phyloP scores from a whole-genome alignment of 495 filamentous ascomycete genomes.

The Articulospora tetracladia region DNA sequence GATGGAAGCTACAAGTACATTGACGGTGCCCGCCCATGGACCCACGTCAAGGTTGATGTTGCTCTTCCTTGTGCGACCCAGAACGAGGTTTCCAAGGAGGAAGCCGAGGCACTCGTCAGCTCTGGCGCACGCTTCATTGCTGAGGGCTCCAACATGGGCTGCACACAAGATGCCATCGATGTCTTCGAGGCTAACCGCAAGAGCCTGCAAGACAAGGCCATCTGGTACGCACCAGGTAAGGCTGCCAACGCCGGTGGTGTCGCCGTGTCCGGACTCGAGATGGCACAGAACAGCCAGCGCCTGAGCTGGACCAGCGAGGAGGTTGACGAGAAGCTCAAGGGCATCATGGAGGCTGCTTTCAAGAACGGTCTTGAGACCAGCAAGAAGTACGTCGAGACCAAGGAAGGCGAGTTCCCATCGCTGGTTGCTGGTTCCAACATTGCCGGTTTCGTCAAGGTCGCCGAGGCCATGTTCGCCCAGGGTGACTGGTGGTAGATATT shows the following conservation, averaged over 20 bases:
- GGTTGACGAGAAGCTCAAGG: conserved; percentile 88
- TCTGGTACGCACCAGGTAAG: conserved; percentile 97
- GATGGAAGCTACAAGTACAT: conserved; percentile 79
- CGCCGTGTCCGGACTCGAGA: conserved; percentile 95
- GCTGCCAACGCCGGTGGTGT: conserved; percentile 98
- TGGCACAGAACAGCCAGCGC: conserved; percentile 94
- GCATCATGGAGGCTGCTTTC: conserved; percentile 94
- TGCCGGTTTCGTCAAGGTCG: conserved; percentile 96
- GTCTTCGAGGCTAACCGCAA: conserved; percentile 82
- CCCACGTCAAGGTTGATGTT: conserved; percentile 83
- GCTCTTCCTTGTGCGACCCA: conserved; percentile 93
- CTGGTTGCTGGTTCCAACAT: conserved; percentile 94
- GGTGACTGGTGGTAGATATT: conserved; percentile 83
- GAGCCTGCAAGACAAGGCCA: conserved; percentile 62
- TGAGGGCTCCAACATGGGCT: conserved; percentile 98
- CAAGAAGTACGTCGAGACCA: conserved; percentile 73
- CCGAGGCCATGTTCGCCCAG: conserved; percentile 89
- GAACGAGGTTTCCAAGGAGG: conserved; percentile 91
- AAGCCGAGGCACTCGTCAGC: conserved; percentile 77
- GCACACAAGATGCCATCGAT: conserved; percentile 92
- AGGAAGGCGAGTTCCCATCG: conserved; percentile 80
- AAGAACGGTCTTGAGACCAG: conserved; percentile 86
- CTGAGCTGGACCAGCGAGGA: conserved; percentile 82
- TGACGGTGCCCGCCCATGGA: conserved; percentile 85
- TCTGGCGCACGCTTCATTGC: conserved; percentile 82